Base-by-base conservation (phyloP, 768 basidiomycete species). In the Multifurca ochricompacta region DNA sequence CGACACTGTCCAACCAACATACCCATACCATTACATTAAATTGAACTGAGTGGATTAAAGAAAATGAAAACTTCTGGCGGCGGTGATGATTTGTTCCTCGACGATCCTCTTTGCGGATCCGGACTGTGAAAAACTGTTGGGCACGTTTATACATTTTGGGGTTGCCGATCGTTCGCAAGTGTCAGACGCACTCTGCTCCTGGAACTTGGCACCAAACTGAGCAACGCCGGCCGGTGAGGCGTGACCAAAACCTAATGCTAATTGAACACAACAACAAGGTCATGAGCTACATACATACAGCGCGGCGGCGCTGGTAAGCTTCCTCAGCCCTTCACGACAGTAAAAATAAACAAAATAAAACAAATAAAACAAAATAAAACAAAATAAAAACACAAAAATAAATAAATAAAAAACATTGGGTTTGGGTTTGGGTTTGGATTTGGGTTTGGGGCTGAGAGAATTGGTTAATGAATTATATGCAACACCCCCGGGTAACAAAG, bases 131-230 rank as follows among this genome's bases (percentile, higher is more conserved):
- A 45, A 57, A 46, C 51, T 52, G 56, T 31, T 5, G 56, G 56
- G 45, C 14, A 52, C 16, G 50, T 57, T 57, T 57, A 52, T 51
- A 57, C 56, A 52, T 57, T 57, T 57, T 57, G 51, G 56, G 56
- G 45, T 57, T 51, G 56, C 56, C 56, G 56, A 57, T 57, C 56
- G 56, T 39, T 52, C 56, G 56, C 54, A 56, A 56, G 21, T 49
- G 54, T 56, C 54, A 51, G 48, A 42, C 42, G 55, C 19, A 37
- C 53, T 51, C 18, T 11, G 43, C 43, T 18, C 56, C 56, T 57
- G 56, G 56, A 57, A 57, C 56, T 57, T 21, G 56, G 56, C 51
- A 57, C 32, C 4, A 7, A 14, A 31, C 42, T 49, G 44, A 54
- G 32, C 40, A 28, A 48, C 25, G 14, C 5, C 11, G n/a, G 37